A percentile compares a stretch with the other conserved stretches of the same genome.
These are phyloP conservation scores for Nicotiana rustica DNA, from an alignment of 305 asterid genomes.

Conservation along the genomic window DNA sequence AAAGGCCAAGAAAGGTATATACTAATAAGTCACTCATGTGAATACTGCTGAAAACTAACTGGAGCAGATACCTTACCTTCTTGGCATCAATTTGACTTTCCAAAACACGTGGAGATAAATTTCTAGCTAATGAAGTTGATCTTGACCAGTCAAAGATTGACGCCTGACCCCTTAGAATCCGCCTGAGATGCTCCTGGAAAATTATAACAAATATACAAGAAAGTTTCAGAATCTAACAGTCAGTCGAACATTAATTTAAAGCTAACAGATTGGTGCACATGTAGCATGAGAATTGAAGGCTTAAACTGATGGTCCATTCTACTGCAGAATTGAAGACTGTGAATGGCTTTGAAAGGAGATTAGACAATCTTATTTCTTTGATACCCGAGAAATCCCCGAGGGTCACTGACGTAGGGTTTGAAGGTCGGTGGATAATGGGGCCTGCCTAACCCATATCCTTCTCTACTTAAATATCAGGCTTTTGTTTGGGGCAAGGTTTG, in stretches of 20 bases:
- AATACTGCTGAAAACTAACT: slow-evolving; percentile 20
- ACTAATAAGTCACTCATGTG: slow-evolving; percentile 22
- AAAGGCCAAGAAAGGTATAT: slow-evolving; percentile 41
- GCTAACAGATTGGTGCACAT: slow-evolving; percentile 12
- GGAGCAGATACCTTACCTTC: slow-evolving; percentile 86
- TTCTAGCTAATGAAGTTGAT: slow-evolving; percentile 90
- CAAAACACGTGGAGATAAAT: slow-evolving; percentile 95
- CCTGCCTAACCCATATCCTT: neutral
- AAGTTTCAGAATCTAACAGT: slow-evolving; percentile 32
- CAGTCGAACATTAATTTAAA: slow-evolving; percentile 31
- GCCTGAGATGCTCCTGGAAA: slow-evolving; percentile 92
- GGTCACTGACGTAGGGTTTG: neutral
- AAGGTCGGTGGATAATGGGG: neutral
- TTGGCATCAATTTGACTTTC: slow-evolving; percentile 99
- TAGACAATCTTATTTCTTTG: slow-evolving; percentile 6
- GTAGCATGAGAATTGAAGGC: slow-evolving; percentile 18
- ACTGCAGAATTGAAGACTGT: neutral
- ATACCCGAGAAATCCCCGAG: neutral
- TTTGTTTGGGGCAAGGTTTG: neutral
- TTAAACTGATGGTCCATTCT: slow-evolving; percentile 27
- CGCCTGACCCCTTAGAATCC: slow-evolving; percentile 98
- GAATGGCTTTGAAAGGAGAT: neutral
- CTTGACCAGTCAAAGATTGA: slow-evolving; percentile 98
- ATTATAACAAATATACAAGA: slow-evolving; percentile 35
- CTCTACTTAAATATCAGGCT: neutral